Evolutionary conservation across 257 asterid genomes (phyloP), one percentile per base, ranked within the genome.

Genomic region (Scutellaria barbata): DNA sequence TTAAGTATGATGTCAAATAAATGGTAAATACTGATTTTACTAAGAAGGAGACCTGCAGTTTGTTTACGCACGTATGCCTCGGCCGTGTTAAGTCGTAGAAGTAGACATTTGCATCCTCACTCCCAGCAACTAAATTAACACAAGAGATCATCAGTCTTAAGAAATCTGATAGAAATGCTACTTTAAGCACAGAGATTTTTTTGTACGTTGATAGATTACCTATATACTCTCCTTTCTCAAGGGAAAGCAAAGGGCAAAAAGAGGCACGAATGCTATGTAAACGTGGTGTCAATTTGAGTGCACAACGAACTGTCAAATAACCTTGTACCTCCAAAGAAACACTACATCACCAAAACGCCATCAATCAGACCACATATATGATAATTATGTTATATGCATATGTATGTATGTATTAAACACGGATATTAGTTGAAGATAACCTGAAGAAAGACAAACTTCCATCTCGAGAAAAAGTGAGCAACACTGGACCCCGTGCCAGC

Each of bases 241-340:
- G 98, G 72, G 99, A 95, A 81, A 95, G 98, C 81, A 95, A 80
- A 68, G 99, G 99, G 81, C 99, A 95, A 77, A 95, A 95, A 46
- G 99, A 88, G 63, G 99, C 98, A 18, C 95, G 98, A 1, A 95
- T 88, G 78, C 96, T 89, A 70, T 95, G 88, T 47, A 89, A 73
- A 41, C 99, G 88, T 37, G 95, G 92, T 13, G 96, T 77, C 81
- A 95, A 76, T 77, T 95, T 89, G 51, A 92, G 95, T 10, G 98
- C 85, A 72, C 98, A 92, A 20, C 97, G 90, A 68, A 88, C 83
- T 2, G 99, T 89, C 84, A 95, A 80, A 82, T 89, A 92, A 55
- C 98, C 99, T 81, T 89, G 89, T 69, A 87, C 82, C 85, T 89
- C 96, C 94, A 81, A 74, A 46, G 98, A 87, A 62, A 95, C 88